A percentile compares a stretch with the other conserved stretches of the same genome.
Conservation (phyloP, 164 flowering plant genomes). For the Hamamelis virginiana region DNA sequence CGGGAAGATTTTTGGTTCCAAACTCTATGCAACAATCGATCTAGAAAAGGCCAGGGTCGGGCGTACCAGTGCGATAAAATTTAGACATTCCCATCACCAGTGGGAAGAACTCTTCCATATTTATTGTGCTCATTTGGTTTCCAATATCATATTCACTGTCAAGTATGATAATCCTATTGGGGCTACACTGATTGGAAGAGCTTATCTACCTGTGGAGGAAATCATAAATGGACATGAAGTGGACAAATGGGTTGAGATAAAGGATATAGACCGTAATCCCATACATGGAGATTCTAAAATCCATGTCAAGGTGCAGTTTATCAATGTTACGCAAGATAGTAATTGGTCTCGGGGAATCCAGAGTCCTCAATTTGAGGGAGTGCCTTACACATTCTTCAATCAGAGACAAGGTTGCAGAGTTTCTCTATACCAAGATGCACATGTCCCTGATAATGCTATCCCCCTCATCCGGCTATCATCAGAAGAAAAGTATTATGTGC, state of each 20-base stretch:
- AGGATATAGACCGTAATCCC: conserved; percentile 39
- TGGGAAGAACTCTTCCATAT: conserved; percentile 66
- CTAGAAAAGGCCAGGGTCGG: conserved; percentile 58
- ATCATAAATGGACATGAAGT: conserved; percentile 29
- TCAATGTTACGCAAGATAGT: conserved; percentile 29
- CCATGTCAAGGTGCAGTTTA: conserved; percentile 49
- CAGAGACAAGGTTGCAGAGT: conserved; percentile 56
- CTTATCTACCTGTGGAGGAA: conserved; percentile 49
- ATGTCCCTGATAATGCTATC: conserved; percentile 31
- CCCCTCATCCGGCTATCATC: conserved; percentile 27
- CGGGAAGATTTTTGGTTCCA: conserved; percentile 44
- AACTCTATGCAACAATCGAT: conserved; percentile 62
- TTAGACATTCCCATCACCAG: conserved; percentile 31
- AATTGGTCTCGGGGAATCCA: conserved; percentile 50
- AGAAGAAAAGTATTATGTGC: conserved; percentile 26
- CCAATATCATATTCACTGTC: conserved; percentile 48
- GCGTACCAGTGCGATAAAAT: conserved; percentile 39
- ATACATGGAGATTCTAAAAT: conserved; percentile 43
- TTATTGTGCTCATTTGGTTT: conserved; percentile 62
- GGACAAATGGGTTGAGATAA: conserved; percentile 43
- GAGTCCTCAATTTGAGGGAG: conserved; percentile 34
- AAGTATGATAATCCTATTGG: conserved; percentile 54
- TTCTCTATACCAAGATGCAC: conserved; percentile 62
- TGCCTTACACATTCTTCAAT: conserved; percentile 47
- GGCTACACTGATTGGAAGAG: conserved; percentile 65